phyloP scores from a whole-genome alignment of 2,329 filamentous ascomycete genomes.

The Fragosphaeria purpurea region DNA sequence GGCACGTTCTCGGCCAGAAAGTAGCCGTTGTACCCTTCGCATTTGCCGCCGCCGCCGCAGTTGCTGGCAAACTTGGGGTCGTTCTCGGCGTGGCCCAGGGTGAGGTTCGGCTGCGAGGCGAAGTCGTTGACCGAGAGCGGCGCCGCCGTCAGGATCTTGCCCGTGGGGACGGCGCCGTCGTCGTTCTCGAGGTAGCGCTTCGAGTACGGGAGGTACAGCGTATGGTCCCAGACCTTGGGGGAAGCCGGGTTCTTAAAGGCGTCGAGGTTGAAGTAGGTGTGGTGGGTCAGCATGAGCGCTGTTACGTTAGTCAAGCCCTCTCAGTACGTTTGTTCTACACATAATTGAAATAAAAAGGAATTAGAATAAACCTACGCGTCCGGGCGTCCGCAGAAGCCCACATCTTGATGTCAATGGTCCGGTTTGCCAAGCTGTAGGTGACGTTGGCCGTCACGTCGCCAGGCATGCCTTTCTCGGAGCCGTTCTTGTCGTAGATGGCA shows the following conservation, averaged over 20 bases:
- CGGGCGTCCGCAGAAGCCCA: conserved; percentile 40
- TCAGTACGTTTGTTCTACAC: neutral
- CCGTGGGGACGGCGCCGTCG: conserved; percentile 47
- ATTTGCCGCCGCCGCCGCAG: conserved; percentile 52
- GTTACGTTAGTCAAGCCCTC: neutral
- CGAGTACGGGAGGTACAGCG: conserved; percentile 52
- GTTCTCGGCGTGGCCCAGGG: conserved; percentile 51
- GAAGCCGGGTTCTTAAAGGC: conserved; percentile 50
- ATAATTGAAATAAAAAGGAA: neutral
- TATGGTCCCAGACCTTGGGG: conserved; percentile 49
- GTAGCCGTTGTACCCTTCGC: conserved; percentile 63
- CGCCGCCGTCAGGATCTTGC: conserved; percentile 46
- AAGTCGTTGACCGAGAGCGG: conserved; percentile 53
- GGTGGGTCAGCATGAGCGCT: conserved; percentile 54
- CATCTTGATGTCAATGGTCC: conserved; percentile 51
- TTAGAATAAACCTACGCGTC: conserved; percentile 25
- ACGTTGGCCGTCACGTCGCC: conserved; percentile 51
- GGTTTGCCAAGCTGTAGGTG: conserved; percentile 49
- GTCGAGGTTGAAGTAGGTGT: conserved; percentile 61
- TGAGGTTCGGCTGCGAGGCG: conserved; percentile 49
- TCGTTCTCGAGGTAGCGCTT: conserved; percentile 47
- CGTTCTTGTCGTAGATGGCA: conserved; percentile 48
- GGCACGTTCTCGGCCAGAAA: conserved; percentile 35
- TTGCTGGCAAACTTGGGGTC: conserved; percentile 48
- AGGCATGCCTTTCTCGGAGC: conserved; percentile 50